These are phyloP conservation scores for Tricharina praecox DNA, from an alignment of 495 filamentous ascomycete species.

Conservation along the genomic window DNA sequence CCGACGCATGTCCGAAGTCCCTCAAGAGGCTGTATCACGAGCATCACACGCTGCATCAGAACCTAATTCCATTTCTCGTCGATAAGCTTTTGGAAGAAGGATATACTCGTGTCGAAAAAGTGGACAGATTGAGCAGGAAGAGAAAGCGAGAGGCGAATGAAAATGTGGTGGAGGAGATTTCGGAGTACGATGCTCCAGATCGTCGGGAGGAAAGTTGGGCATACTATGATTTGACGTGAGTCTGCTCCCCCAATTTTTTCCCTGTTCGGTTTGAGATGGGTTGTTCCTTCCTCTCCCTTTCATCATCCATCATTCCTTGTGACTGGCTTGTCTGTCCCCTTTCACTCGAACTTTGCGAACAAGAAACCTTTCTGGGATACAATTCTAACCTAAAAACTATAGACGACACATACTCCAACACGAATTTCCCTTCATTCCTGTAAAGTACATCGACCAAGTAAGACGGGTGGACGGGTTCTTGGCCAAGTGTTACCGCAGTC, in stretches of 20 bases:
- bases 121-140: background rate
- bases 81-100: slow-evolving; percentile 26
- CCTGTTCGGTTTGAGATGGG: background rate
- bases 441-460: slow-evolving; percentile 32
- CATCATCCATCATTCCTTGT: too few relatives aligned
- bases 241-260: background rate
- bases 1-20: too few relatives aligned
- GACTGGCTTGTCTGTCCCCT: too few relatives aligned
- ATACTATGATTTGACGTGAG: slow-evolving; percentile 27
- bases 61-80: slow-evolving; percentile 33
- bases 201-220: slow-evolving; percentile 13
- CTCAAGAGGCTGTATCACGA: too few relatives aligned
- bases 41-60: too few relatives aligned
- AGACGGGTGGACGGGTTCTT: too few relatives aligned
- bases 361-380: too few relatives aligned
- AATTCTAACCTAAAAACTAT: background rate
- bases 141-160: slow-evolving; percentile 23
- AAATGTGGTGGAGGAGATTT: slow-evolving; percentile 29
- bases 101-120: slow-evolving; percentile 24
- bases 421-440: slow-evolving; percentile 34
- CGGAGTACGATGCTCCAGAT: slow-evolving; percentile 20
- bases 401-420: slow-evolving; percentile 31
- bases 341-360: too few relatives aligned
- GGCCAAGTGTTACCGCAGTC: background rate
- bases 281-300: too few relatives aligned